Evolutionary conservation across 176 grass and related monocot species (phyloP).

Genomic region (Dactylis glomerata): DNA sequence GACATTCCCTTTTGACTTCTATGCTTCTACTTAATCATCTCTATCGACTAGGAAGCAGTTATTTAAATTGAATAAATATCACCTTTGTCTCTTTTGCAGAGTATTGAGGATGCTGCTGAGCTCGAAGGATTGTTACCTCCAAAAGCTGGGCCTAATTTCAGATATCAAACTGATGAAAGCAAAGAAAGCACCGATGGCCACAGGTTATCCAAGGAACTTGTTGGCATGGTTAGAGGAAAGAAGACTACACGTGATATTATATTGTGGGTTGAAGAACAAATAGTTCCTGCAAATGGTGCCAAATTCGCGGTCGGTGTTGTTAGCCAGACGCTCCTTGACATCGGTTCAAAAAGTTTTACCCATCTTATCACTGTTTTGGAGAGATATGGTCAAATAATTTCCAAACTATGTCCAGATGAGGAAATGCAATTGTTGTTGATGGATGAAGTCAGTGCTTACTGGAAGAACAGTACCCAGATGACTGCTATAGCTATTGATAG

Average conservation of each 20-base stretch:
- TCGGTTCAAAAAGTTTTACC: slow-evolving; percentile 99
- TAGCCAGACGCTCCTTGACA: slow-evolving; percentile 84
- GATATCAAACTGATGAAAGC: slow-evolving; percentile 59
- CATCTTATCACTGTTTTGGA: slow-evolving; percentile 96
- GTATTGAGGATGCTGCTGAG: slow-evolving; percentile 81
- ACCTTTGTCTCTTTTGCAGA: slow-evolving; percentile 43
- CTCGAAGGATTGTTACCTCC: slow-evolving; percentile 87
- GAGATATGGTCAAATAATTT: slow-evolving; percentile 85
- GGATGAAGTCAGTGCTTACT: slow-evolving; percentile 78
- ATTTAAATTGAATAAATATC: slow-evolving; percentile 7
- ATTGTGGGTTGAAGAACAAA: slow-evolving; percentile 75
- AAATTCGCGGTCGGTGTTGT: slow-evolving; percentile 87
- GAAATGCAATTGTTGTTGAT: slow-evolving; percentile 81
- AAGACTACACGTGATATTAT: slow-evolving; percentile 73
- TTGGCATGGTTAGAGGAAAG: slow-evolving; percentile 65
- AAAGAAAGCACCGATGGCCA: slow-evolving; percentile 47
- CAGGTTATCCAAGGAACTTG: slow-evolving; percentile 75
- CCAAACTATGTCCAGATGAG: slow-evolving; percentile 73
- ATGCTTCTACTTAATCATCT: slow-evolving; percentile 11
- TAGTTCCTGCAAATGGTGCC: slow-evolving; percentile 67
- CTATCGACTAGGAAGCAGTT: neutral
- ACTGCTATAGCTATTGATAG: slow-evolving; percentile 93
- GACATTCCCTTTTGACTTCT: neutral
- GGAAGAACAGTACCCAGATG: slow-evolving; percentile 98
- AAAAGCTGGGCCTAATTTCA: slow-evolving; percentile 78